These are phyloP conservation scores for Leccinellum rugosiceps DNA, from an alignment of 768 basidiomycete genomes.

Conservation along the genomic window DNA sequence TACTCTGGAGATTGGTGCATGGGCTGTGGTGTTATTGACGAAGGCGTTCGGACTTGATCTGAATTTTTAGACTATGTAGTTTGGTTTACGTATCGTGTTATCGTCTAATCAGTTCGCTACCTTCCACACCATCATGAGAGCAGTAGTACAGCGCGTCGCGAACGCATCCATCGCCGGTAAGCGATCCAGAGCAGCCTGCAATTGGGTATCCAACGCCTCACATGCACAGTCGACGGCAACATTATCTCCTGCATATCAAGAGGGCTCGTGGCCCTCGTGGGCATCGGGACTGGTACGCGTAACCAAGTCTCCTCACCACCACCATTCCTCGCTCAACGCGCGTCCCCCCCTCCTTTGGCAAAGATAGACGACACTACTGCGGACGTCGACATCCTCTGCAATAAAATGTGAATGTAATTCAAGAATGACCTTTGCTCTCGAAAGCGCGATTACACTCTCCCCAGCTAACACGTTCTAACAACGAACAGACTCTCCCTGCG, in stretches of 20 bases:
- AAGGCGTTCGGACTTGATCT: slow-evolving; percentile 15
- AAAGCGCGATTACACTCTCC: background rate
- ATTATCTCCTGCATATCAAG: slow-evolving; percentile 78
- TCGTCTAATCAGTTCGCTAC: slow-evolving; percentile 1
- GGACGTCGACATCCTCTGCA: slow-evolving; percentile 70
- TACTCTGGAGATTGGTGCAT: slow-evolving; percentile 78
- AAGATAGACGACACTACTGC: slow-evolving; percentile 73
- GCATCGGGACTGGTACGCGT: slow-evolving; percentile 73
- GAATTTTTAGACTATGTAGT: background rate
- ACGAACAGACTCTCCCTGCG: slow-evolving; percentile 61
- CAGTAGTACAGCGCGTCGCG: slow-evolving; percentile 79
- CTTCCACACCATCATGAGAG: slow-evolving; percentile 56
- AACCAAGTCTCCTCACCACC: background rate
- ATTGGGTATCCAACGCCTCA: background rate
- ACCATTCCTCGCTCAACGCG: slow-evolving; percentile 2
- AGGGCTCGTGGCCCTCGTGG: slow-evolving; percentile 88
- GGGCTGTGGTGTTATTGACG: slow-evolving; percentile 71
- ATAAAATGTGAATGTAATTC: slow-evolving; percentile 63
- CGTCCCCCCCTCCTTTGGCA: background rate
- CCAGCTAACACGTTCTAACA: slow-evolving; percentile 4
- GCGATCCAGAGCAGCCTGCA: slow-evolving; percentile 1
- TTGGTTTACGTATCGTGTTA: background rate
- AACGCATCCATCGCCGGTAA: slow-evolving; percentile 83
- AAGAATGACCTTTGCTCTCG: slow-evolving; percentile 1
- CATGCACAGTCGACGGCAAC: slow-evolving; percentile 80